Percentiles rank a stretch among this genome's conserved stretches.
These are phyloP conservation scores for Onygenales sp. DNA, from an alignment of 2,329 filamentous ascomycete species.

Conservation along the genomic window DNA sequence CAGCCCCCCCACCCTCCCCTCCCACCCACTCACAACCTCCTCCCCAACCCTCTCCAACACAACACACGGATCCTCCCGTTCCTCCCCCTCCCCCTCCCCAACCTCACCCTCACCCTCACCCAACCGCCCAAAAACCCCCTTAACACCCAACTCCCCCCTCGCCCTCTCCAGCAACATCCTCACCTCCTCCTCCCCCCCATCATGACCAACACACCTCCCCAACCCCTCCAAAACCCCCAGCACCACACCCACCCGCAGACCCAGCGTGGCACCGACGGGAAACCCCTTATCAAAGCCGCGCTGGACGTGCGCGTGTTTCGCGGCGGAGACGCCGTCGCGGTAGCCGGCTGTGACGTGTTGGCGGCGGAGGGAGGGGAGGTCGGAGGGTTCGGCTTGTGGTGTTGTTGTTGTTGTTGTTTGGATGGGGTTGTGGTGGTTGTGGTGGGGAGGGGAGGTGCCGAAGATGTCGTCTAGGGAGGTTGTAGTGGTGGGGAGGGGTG, in stretches of 20 bases:
- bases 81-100: background rate
- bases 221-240: slow-evolving; percentile 72
- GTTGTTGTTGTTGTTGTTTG: background rate
- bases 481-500: background rate
- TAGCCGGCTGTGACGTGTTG: slow-evolving; percentile 81
- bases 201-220: slow-evolving; percentile 17
- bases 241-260: slow-evolving; percentile 62
- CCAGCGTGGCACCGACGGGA: slow-evolving; percentile 70
- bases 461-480: slow-evolving; percentile 32
- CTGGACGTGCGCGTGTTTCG: slow-evolving; percentile 71
- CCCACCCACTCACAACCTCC: slow-evolving; percentile 10
- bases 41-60: slow-evolving; percentile 9
- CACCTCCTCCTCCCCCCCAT: slow-evolving; percentile 10
- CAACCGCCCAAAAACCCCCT: slow-evolving; percentile 10
- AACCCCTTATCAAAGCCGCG: slow-evolving; percentile 88
- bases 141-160: slow-evolving; percentile 10
- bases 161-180: slow-evolving; percentile 20
- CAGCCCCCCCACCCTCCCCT: slow-evolving; percentile 41
- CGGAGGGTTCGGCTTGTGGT: slow-evolving; percentile 41
- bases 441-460: slow-evolving; percentile 25
- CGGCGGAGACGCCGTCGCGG: slow-evolving; percentile 70
- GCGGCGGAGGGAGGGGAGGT: slow-evolving; percentile 63
- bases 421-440: background rate
- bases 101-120: background rate
- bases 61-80: slow-evolving; percentile 3